Evolutionary conservation across 2,329 filamentous ascomycete species (phyloP).

Genomic region (Lecanosticta acicola): DNA sequence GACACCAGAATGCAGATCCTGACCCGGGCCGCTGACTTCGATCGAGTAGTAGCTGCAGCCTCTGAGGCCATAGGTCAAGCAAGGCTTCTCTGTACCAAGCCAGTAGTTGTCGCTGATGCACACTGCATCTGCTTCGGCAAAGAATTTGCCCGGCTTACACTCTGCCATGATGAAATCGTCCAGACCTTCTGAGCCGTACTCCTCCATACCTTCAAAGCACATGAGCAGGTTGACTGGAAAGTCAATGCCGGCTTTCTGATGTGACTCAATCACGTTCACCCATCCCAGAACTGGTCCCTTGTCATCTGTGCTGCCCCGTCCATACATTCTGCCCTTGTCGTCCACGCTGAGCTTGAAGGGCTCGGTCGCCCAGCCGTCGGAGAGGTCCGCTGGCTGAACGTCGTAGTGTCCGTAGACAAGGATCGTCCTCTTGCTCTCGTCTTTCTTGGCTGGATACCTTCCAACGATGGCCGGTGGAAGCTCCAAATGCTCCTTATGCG

Average conservation of each 20-base stretch:
- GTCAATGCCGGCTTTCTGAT: conserved; percentile 88
- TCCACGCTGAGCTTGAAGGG: conserved; percentile 86
- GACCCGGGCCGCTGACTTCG: conserved; percentile 81
- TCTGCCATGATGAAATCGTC: conserved; percentile 91
- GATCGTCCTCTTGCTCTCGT: conserved; percentile 89
- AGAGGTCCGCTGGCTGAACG: conserved; percentile 88
- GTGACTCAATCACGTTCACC: conserved; percentile 96
- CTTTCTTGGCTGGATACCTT: conserved; percentile 70
- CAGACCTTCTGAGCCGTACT: conserved; percentile 93
- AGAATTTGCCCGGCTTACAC: conserved; percentile 71
- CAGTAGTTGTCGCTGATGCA: conserved; percentile 99
- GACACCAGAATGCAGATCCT: conserved; percentile 93
- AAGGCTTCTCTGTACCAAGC: conserved; percentile 97
- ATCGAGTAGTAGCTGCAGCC: conserved; percentile 98
- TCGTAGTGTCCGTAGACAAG: conserved; percentile 98
- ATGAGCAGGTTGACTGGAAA: conserved; percentile 97
- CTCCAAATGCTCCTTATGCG: conserved; percentile 80
- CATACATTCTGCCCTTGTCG: conserved; percentile 90
- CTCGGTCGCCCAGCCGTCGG: conserved; percentile 92
- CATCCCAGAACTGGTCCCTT: conserved; percentile 96
- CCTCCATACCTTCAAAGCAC: conserved; percentile 99
- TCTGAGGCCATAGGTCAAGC: conserved; percentile 91
- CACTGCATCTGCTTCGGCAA: conserved; percentile 90
- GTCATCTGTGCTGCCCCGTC: conserved; percentile 91
- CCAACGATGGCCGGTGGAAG: conserved; percentile 89